Evolutionary conservation across 306 rosid genomes (phyloP).

Genomic region (Psophocarpus tetragonolobus): DNA sequence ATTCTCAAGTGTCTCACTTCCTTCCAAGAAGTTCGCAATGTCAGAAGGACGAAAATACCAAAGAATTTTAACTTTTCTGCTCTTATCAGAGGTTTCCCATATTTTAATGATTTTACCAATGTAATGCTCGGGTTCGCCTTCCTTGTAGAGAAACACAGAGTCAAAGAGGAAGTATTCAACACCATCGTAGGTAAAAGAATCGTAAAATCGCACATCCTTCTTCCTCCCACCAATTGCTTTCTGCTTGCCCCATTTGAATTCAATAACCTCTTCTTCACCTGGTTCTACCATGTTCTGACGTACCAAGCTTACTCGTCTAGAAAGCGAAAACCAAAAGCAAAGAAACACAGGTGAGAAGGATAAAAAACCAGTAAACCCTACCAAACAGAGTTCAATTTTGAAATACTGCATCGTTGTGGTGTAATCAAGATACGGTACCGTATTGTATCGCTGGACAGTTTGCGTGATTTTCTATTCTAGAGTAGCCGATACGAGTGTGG

Average conservation of each 20-base stretch:
- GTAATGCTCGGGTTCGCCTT: constrained; percentile 67
- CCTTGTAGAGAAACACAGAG: constrained; percentile 65
- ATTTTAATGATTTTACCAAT: constrained; percentile 74
- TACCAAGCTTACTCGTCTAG: constrained; percentile 9
- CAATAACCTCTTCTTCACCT: constrained; percentile 27
- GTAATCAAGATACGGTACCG: background rate
- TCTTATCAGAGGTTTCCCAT: constrained; percentile 63
- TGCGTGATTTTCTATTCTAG: background rate
- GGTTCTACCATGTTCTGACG: constrained; percentile 50
- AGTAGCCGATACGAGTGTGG: background rate
- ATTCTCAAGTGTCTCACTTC: constrained; percentile 37
- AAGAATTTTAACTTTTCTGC: constrained; percentile 64
- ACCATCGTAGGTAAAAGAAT: constrained; percentile 70
- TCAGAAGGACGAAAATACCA: constrained; percentile 90
- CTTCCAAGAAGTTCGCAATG: constrained; percentile 57
- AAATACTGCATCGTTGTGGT: background rate
- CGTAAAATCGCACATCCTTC: constrained; percentile 57
- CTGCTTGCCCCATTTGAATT: constrained; percentile 68
- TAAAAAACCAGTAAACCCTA: background rate
- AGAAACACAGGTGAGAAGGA: background rate
- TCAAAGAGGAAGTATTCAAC: constrained; percentile 65
- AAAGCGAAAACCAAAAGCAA: background rate
- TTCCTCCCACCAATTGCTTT: constrained; percentile 55
- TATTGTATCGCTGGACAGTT: background rate
- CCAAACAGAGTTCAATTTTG: background rate